phyloP scores from a whole-genome alignment of 1,284 basidiomycete genomes.

The Hymenochaete sp. region DNA sequence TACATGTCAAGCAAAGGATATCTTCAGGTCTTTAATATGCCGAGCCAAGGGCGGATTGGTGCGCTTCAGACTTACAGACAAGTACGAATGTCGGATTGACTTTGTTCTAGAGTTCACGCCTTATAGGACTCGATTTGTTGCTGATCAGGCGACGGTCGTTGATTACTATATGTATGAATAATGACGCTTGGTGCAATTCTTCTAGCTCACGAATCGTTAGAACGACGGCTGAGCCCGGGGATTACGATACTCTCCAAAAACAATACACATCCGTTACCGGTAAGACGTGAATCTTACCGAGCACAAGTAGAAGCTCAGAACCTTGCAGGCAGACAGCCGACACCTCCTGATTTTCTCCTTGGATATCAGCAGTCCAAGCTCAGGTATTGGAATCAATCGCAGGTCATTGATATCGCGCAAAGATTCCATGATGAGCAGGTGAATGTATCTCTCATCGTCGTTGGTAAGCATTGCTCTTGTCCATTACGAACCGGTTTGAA shows the following conservation, averaged over 20 bases:
- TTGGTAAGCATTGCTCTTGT: constrained; percentile 24
- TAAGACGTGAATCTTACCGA: constrained; percentile 3
- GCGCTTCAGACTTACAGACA: constrained; percentile 5
- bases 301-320: neutral
- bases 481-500: neutral
- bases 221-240: constrained; percentile 31
- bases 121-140: constrained; percentile 30
- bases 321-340: constrained; percentile 31
- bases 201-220: constrained; percentile 19
- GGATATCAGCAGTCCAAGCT: constrained; percentile 37
- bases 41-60: constrained; percentile 33
- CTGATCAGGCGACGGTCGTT: constrained; percentile 31
- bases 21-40: constrained; percentile 35
- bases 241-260: constrained; percentile 33
- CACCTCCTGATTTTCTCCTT: constrained; percentile 31
- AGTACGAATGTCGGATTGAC: neutral
- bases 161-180: constrained; percentile 33
- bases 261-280: constrained; percentile 35
- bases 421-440: constrained; percentile 34
- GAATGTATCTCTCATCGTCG: constrained; percentile 33
- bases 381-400: constrained; percentile 34
- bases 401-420: constrained; percentile 32
- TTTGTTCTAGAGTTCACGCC: constrained; percentile 29
- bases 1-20: constrained; percentile 38
- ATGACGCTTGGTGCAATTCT: neutral